phyloP scores from a whole-genome alignment of 1,139 yeast genomes.

The Pichia cactophila region DNA sequence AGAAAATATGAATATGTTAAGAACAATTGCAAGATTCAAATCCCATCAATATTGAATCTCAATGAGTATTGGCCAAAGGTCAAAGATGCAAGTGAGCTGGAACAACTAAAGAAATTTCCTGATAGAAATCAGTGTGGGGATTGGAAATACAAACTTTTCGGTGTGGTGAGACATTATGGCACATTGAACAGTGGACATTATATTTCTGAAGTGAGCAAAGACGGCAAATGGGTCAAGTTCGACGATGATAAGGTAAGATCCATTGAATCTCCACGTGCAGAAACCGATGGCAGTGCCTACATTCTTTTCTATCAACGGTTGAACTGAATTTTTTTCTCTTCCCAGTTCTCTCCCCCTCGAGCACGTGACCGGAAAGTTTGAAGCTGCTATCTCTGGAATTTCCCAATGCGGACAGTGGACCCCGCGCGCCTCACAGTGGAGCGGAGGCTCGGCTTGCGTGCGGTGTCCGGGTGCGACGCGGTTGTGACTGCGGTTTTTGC shows the following conservation, averaged over 20 bases:
- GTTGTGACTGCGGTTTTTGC: background rate
- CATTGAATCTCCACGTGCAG: constrained; percentile 29
- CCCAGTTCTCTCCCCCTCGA: no score
- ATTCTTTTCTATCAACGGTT: constrained; percentile 60
- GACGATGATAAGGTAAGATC: constrained; percentile 59
- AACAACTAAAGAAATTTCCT: constrained; percentile 48
- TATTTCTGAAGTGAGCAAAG: constrained; percentile 56
- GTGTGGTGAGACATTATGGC: constrained; percentile 65
- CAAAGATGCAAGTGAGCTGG: constrained; percentile 36
- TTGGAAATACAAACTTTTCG: constrained; percentile 50
- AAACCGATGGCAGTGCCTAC: constrained; percentile 51
- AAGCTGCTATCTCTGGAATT: constrained; percentile 6
- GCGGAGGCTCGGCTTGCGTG: background rate
- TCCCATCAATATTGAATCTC: constrained; percentile 43
- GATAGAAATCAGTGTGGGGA: constrained; percentile 64
- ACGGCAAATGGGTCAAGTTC: constrained; percentile 56
- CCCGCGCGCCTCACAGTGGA: constrained; percentile 3
- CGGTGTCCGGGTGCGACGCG: background rate
- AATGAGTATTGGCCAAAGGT: constrained; percentile 74
- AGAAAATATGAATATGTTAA: constrained; percentile 12
- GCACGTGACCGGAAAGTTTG: background rate
- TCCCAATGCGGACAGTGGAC: background rate
- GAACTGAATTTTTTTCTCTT: background rate
- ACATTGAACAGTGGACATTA: constrained; percentile 69
- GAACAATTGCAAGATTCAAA: constrained; percentile 5